Base-by-base conservation (phyloP, 345 rosid genomes). In the Psidium friedrichsthalianum region DNA sequence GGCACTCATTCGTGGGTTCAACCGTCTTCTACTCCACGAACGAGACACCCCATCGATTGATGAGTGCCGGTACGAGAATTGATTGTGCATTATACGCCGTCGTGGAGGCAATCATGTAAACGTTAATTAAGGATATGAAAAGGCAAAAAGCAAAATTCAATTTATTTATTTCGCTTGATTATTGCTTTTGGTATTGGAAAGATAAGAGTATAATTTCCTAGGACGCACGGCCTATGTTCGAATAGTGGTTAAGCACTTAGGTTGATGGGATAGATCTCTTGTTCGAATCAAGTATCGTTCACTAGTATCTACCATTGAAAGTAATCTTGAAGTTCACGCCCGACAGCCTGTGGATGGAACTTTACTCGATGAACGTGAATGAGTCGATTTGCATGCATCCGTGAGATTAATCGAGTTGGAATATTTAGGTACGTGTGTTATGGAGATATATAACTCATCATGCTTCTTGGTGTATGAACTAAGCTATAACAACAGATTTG, bases 281-380 rank as follows among this genome's bases (percentile, higher is more conserved):
- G 42, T 8, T 69, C 18, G 18, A 69, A 15, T 32, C 13, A 2
- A 64, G 24, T 16, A 16, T 16, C 6, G 16, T 18, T 16, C 16
- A 8, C 24, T 8, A 32, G 47, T 32, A 11, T 20, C 47, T 32
- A 0, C 0, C 0, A 16, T 1, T 0, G 3, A 2, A 16, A 69
- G 47, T 18, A 32, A 32, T 32, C 78, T 32, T 0, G 0, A 69
- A 69, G 13, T 5, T 69, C 32, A 10, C 6, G 1, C 21, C 0
- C 20, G 0, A 0, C 11, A 36, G 2, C 9, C 9, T 4, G 5
- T 32, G 6, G 47, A 69, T 69, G 24, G 24, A 32, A 1, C 42
- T 32, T 29, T 64, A 29, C 22, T 16, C 74, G 16, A 27, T 64
- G 22, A 40, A 64, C 11, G 0, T 4, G 6, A 69, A 32, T 0